Conservation (phyloP, 768 basidiomycete species). For the Pholiota microspora region DNA sequence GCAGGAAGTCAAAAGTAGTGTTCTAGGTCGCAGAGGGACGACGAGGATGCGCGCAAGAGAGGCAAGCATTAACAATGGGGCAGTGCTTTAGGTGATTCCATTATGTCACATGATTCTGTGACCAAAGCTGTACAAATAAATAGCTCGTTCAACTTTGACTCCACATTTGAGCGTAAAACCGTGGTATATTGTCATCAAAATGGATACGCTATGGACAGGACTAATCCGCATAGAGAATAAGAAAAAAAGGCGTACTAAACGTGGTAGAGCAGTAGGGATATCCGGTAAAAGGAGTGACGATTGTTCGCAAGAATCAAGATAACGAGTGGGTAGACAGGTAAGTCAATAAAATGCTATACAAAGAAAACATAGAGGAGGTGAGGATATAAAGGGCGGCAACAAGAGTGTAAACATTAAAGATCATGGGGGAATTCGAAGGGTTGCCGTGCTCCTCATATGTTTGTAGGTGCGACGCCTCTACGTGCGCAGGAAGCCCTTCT, state of each 20-base stretch:
- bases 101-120: neutral
- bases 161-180: conserved; percentile 24
- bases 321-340: conserved; percentile 36
- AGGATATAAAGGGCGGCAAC: conserved; percentile 23
- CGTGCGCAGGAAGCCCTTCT: conserved; percentile 76
- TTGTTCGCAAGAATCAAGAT: conserved; percentile 55
- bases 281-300: conserved; percentile 60
- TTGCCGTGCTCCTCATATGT: conserved; percentile 26
- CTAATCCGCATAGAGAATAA: conserved; percentile 43
- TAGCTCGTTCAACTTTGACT: no score
- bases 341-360: conserved; percentile 40
- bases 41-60: neutral
- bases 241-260: conserved; percentile 46
- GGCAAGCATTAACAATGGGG: neutral
- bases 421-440: conserved; percentile 18
- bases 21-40: neutral
- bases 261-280: conserved; percentile 49
- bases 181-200: conserved; percentile 47
- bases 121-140: neutral
- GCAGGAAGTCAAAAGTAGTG: neutral
- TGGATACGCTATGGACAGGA: conserved; percentile 31
- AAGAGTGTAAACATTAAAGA: conserved; percentile 26
- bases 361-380: conserved; percentile 26
- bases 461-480: conserved; percentile 32
- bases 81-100: neutral